Base-by-base conservation (phyloP, 345 rosid species). In the Adansonia digitata region DNA sequence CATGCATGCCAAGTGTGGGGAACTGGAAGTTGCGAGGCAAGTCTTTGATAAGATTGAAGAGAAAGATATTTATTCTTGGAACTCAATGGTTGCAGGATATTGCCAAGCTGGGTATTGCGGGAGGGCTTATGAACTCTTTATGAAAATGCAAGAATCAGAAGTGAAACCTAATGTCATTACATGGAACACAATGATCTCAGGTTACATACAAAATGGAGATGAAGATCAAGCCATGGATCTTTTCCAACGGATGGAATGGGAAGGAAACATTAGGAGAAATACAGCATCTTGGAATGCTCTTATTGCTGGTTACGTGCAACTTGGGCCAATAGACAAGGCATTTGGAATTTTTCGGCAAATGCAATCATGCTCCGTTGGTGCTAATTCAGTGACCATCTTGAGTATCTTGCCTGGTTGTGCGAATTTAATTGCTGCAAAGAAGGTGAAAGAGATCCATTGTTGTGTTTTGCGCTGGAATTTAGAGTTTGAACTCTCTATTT, bases 161-260 rank as follows among this genome's bases (percentile, higher is more conserved):
- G 77, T 86, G 35, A 83, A 67, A 51, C 92, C 94, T 72, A 85
- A 88, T 84, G 91, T 84, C 40, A 87, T 94, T 79, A 94, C 97
- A 10, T 94, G 98, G 98, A 94, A 94, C 82, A 78, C 85, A 5
- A 87, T 94, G 94, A 90, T 94, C 64, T 94, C 92, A 0, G 98
- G 97, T 59, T 89, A 86, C 83, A 88, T 92, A 49, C 87, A 85
- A 83, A 86, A 86, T 80, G 94, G 94, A 64, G 89, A 90, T 43
- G 93, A 88, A 71, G 97, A 84, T 82, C 86, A 76, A 68, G 98
- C 97, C 77, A 82, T 85, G 78, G 89, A 87, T 83, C 80, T 94
- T 40, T 94, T 94, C 80, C 87, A 84, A 66, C 83, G 81, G 83
- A 87, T 92, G 88, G 90, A 89, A 74, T 78, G 78, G 56, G 94